Evolutionary conservation across 1,284 basidiomycete genomes (phyloP).

Genomic region (Puccinia sorghi): DNA sequence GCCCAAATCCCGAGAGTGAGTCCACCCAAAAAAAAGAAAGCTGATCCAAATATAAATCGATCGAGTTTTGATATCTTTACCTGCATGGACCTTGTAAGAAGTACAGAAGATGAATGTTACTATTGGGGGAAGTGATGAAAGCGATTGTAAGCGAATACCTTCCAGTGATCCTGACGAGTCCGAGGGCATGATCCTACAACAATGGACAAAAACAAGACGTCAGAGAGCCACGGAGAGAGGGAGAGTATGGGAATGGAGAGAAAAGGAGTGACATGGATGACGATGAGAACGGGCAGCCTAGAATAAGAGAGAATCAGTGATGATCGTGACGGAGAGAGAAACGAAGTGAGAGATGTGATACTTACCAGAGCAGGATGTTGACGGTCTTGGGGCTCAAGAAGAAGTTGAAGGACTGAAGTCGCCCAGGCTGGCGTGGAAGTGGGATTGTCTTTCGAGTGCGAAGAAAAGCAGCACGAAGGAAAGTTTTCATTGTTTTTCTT

Average conservation of each 20-base stretch:
- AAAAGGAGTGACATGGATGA: constrained; percentile 19
- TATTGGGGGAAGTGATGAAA: too few relatives aligned
- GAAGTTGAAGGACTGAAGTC: too few relatives aligned
- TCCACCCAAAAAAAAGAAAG: background rate
- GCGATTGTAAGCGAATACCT: background rate
- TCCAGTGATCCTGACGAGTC: constrained; percentile 25
- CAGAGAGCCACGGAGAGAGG: background rate
- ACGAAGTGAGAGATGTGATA: background rate
- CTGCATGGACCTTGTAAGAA: constrained; percentile 36
- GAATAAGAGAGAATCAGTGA: background rate
- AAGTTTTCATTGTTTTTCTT: too few relatives aligned
- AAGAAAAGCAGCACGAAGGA: too few relatives aligned
- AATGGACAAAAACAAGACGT: background rate
- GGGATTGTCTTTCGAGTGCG: too few relatives aligned
- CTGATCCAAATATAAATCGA: too few relatives aligned
- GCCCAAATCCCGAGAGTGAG: background rate
- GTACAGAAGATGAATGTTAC: too few relatives aligned
- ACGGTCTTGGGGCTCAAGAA: background rate
- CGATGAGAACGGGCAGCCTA: constrained; percentile 9
- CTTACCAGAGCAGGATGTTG: constrained; percentile 4
- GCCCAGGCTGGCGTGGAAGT: background rate
- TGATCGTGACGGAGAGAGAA: too few relatives aligned
- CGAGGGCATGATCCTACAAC: constrained; percentile 21
- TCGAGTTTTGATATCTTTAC: background rate
- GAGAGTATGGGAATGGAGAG: background rate